These are phyloP conservation scores for Cornus kousa DNA, from an alignment of 148 eudicot genomes.

Conservation along the genomic window DNA sequence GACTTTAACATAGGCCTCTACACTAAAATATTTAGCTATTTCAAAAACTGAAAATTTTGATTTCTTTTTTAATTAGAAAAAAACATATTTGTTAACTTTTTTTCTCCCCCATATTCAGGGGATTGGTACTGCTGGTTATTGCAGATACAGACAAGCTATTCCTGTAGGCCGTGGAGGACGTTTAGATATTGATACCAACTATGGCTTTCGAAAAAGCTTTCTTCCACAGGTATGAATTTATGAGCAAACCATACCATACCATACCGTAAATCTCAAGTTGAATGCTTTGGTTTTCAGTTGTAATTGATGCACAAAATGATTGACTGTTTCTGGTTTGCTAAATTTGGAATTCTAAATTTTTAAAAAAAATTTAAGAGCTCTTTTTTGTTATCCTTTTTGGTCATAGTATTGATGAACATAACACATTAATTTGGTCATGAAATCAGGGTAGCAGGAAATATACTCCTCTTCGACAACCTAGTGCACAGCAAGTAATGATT, in stretches of 20 bases:
- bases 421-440: conserved; percentile 7
- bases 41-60: neutral
- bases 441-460: conserved; percentile 74
- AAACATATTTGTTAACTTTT: neutral
- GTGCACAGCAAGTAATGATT: conserved; percentile 79
- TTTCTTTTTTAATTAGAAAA: neutral
- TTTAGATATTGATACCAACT: conserved; percentile 69
- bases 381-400: neutral
- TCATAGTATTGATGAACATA: neutral
- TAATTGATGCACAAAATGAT: too few relatives aligned
- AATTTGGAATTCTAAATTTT: neutral
- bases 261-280: neutral
- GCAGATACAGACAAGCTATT: conserved; percentile 81
- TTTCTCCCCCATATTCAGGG: conserved; percentile 36
- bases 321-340: neutral
- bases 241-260: too few relatives aligned
- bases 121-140: conserved; percentile 67
- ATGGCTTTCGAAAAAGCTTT: conserved; percentile 66
- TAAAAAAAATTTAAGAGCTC: too few relatives aligned
- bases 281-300: too few relatives aligned
- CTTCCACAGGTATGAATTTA: conserved; percentile 69
- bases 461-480: conserved; percentile 62
- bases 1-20: too few relatives aligned
- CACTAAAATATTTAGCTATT: too few relatives aligned
- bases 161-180: conserved; percentile 72